Evolutionary conservation across 495 filamentous ascomycete species (phyloP), one percentile per base, ranked within the genome.

Genomic region (Apiosordaria backusii): DNA sequence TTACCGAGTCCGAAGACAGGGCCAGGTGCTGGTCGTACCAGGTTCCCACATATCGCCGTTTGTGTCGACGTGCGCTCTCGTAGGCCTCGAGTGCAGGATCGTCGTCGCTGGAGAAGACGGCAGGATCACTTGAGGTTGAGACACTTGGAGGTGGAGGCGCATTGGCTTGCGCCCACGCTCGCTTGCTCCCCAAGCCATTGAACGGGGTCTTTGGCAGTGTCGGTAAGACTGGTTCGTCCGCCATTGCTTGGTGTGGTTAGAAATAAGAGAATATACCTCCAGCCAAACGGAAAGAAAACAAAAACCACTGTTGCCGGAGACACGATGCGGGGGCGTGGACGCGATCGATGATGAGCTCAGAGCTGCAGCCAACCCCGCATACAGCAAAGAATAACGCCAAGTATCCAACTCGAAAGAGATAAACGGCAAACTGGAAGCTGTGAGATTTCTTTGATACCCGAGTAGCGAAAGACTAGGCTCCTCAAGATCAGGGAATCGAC

Each of bases 61-160:
- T 79, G 57, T 80, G 82, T 22, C 77, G 77, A 3, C 76, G 82
- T 52, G 83, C 72, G 0, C 71, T 68, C 22, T 67, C 50, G 74
- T 93, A 92, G 66, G 92, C 90, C 66, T 92, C 90, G n/a, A 90
- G 70, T 0, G 85, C 83, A 6, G 89, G 88, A 55, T 89, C 85
- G 67, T 93, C 90, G 66, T 93, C 90, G 68, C 89, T 92, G 0
- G 89, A 92, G 77, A 93, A 93, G 4, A 92, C 71, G 13, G 90
- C 87, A 3, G 89, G 88, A 69, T 92, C 90, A 70, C 89, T 92
- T 26, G 90, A 92, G 27, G 79, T 76, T 26, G 75, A 71, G 50
- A 74, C 50, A 54, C 18, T 24, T 60, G 69, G 13, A 27, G 67
- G 62, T 71, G 74, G 67, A 45, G 35, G 35, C 35, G 35, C 35